Percentiles rank a stretch among this genome's conserved stretches.
phyloP scores from a whole-genome alignment of 2,329 filamentous ascomycete species.

The Cyphellophora attinorum region DNA sequence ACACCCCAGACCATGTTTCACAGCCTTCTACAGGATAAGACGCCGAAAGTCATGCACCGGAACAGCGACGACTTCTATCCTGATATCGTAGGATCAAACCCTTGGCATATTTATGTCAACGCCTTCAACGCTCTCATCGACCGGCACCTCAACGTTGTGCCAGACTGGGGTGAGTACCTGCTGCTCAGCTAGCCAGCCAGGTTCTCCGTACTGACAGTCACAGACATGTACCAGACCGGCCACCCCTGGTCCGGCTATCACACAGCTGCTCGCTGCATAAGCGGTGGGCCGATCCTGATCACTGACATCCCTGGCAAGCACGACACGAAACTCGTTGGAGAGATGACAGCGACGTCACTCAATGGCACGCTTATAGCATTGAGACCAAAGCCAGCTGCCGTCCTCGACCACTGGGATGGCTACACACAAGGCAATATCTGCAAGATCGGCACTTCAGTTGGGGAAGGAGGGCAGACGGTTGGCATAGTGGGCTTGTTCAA shows the following conservation, averaged over 20 bases:
- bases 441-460: conserved; percentile 47
- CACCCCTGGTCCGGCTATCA: conserved; percentile 70
- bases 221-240: conserved; percentile 61
- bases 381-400: conserved; percentile 64
- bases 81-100: conserved; percentile 64
- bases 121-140: conserved; percentile 78
- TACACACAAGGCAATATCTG: conserved; percentile 65
- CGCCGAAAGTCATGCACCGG: conserved; percentile 61
- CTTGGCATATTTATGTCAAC: conserved; percentile 92
- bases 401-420: conserved; percentile 61
- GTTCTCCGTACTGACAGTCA: no score
- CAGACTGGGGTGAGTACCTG: no score
- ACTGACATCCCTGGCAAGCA: conserved; percentile 80
- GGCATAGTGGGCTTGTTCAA: conserved; percentile 80
- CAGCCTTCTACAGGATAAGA: conserved; percentile 60
- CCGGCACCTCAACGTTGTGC: conserved; percentile 72
- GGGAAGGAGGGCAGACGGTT: conserved; percentile 54
- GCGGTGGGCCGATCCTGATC: conserved; percentile 84
- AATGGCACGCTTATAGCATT: conserved; percentile 70
- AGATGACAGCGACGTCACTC: conserved; percentile 68
- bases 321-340: conserved; percentile 59
- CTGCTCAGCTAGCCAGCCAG: no score
- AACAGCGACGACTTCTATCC: conserved; percentile 89
- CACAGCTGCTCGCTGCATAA: conserved; percentile 77
- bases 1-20: conserved; percentile 79